These are phyloP conservation scores for Sarocladium strictum DNA, from an alignment of 2,329 filamentous ascomycete species.

Conservation along the genomic window DNA sequence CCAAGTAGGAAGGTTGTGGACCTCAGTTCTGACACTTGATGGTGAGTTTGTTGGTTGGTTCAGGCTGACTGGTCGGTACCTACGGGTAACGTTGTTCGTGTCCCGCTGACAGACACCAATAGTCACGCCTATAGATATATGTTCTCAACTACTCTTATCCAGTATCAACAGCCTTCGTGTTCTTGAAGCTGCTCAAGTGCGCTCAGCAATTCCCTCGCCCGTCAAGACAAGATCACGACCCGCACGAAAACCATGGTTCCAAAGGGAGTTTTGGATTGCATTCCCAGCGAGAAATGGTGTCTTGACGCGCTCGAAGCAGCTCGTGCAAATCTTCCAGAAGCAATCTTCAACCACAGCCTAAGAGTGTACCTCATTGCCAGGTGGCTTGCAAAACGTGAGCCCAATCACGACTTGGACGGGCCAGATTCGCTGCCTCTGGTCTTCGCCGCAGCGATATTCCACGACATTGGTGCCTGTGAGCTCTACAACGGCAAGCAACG, in stretches of 20 bases:
- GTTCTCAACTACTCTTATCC: no score
- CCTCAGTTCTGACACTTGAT: no score
- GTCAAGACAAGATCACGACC: no score
- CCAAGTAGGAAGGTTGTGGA: no score
- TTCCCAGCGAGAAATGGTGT: constrained; percentile 6
- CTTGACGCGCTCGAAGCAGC: constrained; percentile 7
- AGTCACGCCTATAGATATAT: no score
- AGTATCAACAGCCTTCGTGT: no score
- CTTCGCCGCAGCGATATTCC: constrained; percentile 29
- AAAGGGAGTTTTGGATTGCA: not conserved
- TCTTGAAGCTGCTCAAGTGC: no score
- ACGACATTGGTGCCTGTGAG: constrained; percentile 28
- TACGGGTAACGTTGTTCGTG: no score
- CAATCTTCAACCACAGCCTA: constrained; percentile 25
- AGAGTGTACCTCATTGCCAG: constrained; percentile 21
- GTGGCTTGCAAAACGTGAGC: constrained; percentile 16
- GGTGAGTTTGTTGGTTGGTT: no score
- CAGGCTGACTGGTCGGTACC: no score
- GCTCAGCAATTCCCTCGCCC: no score
- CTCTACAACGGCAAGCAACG: constrained; percentile 24
- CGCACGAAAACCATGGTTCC: not conserved
- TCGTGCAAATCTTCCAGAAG: constrained; percentile 14
- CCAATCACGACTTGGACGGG: constrained; percentile 12
- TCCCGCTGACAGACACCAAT: no score
- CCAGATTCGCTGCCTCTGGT: constrained; percentile 17